Evolutionary conservation across 306 rosid genomes (phyloP), one percentile per base, ranked within the genome.

Genomic region (Vigna hirtella): DNA sequence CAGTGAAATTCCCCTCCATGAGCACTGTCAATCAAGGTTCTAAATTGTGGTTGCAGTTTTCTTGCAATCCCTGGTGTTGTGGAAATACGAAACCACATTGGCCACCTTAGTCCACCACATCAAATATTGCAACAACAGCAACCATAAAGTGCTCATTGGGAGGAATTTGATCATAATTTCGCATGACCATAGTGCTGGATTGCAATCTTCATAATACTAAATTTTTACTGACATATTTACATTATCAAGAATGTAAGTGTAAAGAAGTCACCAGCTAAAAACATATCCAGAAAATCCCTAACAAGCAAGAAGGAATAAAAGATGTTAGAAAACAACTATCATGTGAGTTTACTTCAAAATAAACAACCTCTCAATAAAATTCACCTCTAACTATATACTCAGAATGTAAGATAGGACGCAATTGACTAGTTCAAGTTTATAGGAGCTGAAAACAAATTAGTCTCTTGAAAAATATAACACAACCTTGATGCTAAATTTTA

Each of bases 121-220:
- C 30, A 20, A 20, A 13, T 15, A 20, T 20, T 20, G 15, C 13
- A 3, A 55, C 7, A 10, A 20, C 32, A 3, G 5, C 57, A 20
- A 55, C 7, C 15, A 55, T 4, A 55, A 55, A 59, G 36, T 47
- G 38, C 43, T 58, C 28, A 32, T 32, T 63, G 28, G 38, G 28
- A 3, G 49, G 70, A 64, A 64, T n/a, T 24, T 57, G n/a, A 64
- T 64, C 70, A 36, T 36, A 17, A n/a, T 63, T 47, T 42, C 24
- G 10, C 45, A 70, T 5, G 24, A 69, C 20, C 69, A 34, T 28
- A 28, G 3, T 7, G 43, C 14, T 15, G 43, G 43, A 68, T 45
- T 67, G 22, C 20, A 45, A 56, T 22, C 63, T 22, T 22, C 8
- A 11, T 10, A 57, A 20, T 34, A 4, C 34, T 22, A 57, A 57